Evolutionary conservation across 176 grass and related monocot genomes (phyloP).

Genomic region (Tuctoria greenei): DNA sequence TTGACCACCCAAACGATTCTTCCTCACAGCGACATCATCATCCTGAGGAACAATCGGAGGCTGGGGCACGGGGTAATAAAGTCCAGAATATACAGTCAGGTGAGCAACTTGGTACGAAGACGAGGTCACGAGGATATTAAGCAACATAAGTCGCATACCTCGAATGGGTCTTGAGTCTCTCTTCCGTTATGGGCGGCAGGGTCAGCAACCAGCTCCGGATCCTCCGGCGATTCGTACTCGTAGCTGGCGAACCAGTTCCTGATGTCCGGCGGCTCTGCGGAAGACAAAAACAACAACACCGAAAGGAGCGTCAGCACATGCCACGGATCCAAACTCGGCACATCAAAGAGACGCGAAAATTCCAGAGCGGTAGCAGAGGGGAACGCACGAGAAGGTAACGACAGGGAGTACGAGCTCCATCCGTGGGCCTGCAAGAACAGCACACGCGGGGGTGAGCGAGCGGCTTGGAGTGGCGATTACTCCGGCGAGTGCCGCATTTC

Average conservation of each 20-base stretch:
- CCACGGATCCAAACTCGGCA: conserved; percentile 6
- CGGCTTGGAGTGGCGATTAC: not conserved
- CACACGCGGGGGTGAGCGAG: conserved; percentile 18
- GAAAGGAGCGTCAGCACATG: not conserved
- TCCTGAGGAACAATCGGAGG: not conserved
- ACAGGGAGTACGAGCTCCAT: conserved; percentile 34
- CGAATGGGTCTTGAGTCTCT: conserved; percentile 58
- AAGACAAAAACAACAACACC: not conserved
- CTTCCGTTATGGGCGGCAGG: not conserved
- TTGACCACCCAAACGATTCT: not conserved
- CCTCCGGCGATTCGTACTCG: conserved; percentile 54
- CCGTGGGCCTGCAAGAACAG: conserved; percentile 34
- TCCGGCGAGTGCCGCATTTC: not conserved
- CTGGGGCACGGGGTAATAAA: not conserved
- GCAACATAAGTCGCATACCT: conserved; percentile 25
- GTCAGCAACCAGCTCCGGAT: conserved; percentile 14
- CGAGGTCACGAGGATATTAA: not conserved
- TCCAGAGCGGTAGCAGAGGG: not conserved
- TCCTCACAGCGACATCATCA: not conserved
- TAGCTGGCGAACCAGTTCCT: conserved; percentile 90
- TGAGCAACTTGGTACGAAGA: not conserved
- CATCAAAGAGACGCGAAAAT: conserved; percentile 4
- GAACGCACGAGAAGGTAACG: conserved; percentile 64
- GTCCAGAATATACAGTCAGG: conserved; percentile 16
- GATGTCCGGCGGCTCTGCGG: conserved; percentile 80